Evolutionary conservation across 1,284 basidiomycete species (phyloP), one percentile per base, ranked within the genome.

Genomic region (Marasmius oreades): DNA sequence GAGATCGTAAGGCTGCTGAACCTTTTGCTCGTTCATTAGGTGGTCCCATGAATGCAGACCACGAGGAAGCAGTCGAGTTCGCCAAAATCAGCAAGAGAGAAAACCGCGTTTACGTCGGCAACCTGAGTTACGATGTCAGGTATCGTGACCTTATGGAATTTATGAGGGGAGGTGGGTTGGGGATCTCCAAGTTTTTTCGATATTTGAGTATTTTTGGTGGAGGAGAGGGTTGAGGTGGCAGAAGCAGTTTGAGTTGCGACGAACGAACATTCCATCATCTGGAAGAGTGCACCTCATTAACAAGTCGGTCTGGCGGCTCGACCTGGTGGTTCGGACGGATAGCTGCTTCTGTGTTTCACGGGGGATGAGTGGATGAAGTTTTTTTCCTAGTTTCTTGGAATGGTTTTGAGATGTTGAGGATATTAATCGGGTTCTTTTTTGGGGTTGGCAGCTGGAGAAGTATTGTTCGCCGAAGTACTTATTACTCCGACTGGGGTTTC

Each of bases 391-490:
- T 73, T 75, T 79, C 75, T 73, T 77, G 84, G 84, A 77, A 76
- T 78, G 81, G 79, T 67, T 62, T 68, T 70, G 80, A 86, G 82
- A 78, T 78, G 75, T 71, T 57, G 81, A 81, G 86, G 86, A 88
- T 84, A 89, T 89, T 90, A 84, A 90, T 88, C 39, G 82, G 85
- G 85, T 84, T 82, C 80, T 88, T 86, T 90, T 83, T 86, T 84
- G 82, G 84, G 83, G 77, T 84, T 80, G 80, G 80, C 84, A 95
- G 93, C 90, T 88, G 93, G 93, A 78, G 90, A 95, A 80, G 95
- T 98, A 69, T 88, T 96, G 71, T 98, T 98, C 84, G 92, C 96
- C 79, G 96, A 99, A 84, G 94, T 99, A 62, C 85, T 99, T 67
- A 80, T 95, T 63, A 96, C 96, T 8, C 96, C 96, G 8, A 95